Conservation (phyloP, 2,329 filamentous ascomycete species). For the Pseudohalonectria lignicola region DNA sequence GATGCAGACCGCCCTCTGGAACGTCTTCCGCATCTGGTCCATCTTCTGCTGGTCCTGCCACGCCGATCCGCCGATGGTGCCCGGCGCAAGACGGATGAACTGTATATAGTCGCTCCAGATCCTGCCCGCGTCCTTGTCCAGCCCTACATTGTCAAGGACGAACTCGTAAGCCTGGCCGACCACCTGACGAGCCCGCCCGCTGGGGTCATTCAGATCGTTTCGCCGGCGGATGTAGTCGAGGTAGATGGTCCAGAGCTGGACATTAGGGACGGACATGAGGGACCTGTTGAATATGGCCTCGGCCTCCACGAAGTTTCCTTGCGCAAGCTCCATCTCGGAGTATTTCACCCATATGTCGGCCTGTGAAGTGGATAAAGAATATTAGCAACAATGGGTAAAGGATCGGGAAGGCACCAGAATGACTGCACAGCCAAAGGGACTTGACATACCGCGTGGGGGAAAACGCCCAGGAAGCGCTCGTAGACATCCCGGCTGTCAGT, state of each 20-base stretch:
- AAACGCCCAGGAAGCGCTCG: constrained; percentile 76
- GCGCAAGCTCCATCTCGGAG: constrained; percentile 77
- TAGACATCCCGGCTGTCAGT: constrained; percentile 74
- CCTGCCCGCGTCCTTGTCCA: constrained; percentile 79
- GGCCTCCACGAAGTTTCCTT: constrained; percentile 70
- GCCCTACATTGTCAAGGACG: constrained; percentile 78
- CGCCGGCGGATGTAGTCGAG: constrained; percentile 89
- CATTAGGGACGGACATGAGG: constrained; percentile 67
- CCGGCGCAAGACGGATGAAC: constrained; percentile 82
- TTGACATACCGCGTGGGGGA: constrained; percentile 80
- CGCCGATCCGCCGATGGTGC: constrained; percentile 68
- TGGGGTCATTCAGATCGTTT: constrained; percentile 77
- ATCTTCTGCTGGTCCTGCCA: constrained; percentile 99
- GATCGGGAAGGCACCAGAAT: neutral
- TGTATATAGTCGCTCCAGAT: constrained; percentile 95
- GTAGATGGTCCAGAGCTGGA: constrained; percentile 86
- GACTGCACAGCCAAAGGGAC: no score
- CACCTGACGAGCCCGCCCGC: constrained; percentile 64
- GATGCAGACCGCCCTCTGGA: constrained; percentile 79
- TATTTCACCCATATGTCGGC: constrained; percentile 87
- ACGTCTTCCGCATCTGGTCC: constrained; percentile 84
- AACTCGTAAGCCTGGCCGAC: constrained; percentile 87
- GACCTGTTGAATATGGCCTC: constrained; percentile 75
- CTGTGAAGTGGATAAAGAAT: constrained; percentile 31
- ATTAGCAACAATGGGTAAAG: neutral